Base-by-base conservation (phyloP, 2,329 filamentous ascomycete species). In the Ophiocordyceps australis region DNA sequence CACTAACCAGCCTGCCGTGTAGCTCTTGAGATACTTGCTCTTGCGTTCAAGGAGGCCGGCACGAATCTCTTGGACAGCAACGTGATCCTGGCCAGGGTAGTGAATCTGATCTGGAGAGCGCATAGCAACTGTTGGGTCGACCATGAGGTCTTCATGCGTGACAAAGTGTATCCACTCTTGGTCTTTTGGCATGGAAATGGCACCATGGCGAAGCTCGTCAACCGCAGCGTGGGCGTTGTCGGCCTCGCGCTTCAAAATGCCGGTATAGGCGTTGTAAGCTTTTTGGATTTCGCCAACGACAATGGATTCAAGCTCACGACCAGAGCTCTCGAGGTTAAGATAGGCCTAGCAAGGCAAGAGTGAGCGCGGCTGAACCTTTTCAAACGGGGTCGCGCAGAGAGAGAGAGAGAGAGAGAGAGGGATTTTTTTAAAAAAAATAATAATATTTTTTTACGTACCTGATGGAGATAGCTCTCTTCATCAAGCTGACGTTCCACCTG, bases 11-110 rank as follows among this genome's bases (percentile, higher is more conserved):
- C 86, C 86, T 15, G 83, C 79, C 7, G 85, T 89, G 49, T 94
- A 94, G 48, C 85, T 94, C 59, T 94, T 95, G 33, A 98, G 58
- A 43, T 95, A 98, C 47, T 95, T 98, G 65, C 83, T 93, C 71
- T 95, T 95, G 37, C 89, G 76, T 57, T 98, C 89, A 19, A 98
- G 59, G 52, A 94, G 73, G 3, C 89, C 89, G 13, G 82, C 81
- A 32, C 85, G 67, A 27, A 98, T 79, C 49, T 95, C 86, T 32
- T 79, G 46, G 62, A 81, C 50, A 27, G 80, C 71, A 32, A 79
- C 73, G 47, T 93, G 79, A 39, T 92, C 69, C 44, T 81, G 82
- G 22, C 89, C 89, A 12, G 85, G 85, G 46, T 95, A 98, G 31
- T 80, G 70, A 36, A 98, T 91, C 34, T 80, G 76, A 41, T 91